These are phyloP conservation scores for Fusarium foetens DNA, from an alignment of 2,329 filamentous ascomycete species.

Conservation along the genomic window DNA sequence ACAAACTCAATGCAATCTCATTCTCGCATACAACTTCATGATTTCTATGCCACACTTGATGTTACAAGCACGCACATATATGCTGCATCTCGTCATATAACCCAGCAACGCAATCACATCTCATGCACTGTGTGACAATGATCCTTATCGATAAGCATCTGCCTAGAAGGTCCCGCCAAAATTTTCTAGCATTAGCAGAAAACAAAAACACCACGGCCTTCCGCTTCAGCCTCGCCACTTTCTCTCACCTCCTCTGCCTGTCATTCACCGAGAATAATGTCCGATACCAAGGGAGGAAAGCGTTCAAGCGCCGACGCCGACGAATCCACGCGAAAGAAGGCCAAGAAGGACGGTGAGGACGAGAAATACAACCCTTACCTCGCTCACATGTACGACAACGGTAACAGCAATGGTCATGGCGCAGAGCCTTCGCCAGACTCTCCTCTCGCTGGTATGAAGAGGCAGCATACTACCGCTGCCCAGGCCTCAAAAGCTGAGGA, in stretches of 20 bases:
- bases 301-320: constrained; percentile 58
- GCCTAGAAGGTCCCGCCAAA: constrained; percentile 43
- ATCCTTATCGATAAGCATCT: constrained; percentile 50
- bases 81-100: not conserved
- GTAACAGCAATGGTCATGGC: constrained; percentile 55
- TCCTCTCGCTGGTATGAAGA: constrained; percentile 73
- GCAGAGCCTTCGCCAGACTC: constrained; percentile 53
- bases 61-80: not conserved
- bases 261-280: constrained; percentile 48
- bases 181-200: constrained; percentile 41
- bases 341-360: constrained; percentile 50
- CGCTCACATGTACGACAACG: constrained; percentile 80
- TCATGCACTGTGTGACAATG: constrained; percentile 25
- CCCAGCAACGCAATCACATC: not conserved
- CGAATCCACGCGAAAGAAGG: constrained; percentile 56
- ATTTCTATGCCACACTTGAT: no score
- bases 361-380: constrained; percentile 82
- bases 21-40: not conserved
- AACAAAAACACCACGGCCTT: constrained; percentile 30
- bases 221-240: constrained; percentile 41
- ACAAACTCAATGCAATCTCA: not conserved
- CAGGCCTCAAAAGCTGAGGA: constrained; percentile 81
- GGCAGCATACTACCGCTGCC: constrained; percentile 82
- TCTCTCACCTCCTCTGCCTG: constrained; percentile 8
- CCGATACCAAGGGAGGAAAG: constrained; percentile 54